Base-by-base conservation (phyloP, 257 asterid species). In the Nicotiana sylvestris region DNA sequence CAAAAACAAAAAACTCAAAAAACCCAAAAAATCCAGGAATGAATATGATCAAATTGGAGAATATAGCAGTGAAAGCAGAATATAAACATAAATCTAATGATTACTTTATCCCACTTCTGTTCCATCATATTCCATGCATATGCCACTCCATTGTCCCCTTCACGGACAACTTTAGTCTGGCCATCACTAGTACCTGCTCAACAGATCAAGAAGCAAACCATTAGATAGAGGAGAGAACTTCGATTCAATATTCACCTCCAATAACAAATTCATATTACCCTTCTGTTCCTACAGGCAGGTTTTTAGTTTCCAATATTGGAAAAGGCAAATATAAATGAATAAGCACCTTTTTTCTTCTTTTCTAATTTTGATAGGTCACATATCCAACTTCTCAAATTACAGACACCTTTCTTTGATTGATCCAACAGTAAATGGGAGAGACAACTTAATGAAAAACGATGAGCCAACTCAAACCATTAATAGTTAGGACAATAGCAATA, bases 131-230 rank as follows among this genome's bases (percentile, higher is more conserved):
- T 93, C 99, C 99, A 96, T 67, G 97, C 87, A 88, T 96, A 94
- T 69, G 99, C 99, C 88, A 96, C 95, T 18, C 99, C 98, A 72
- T 94, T 94, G 87, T 96, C 99, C 82, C 99, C 99, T 90, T 94
- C 99, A 46, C 98, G 93, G 69, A 96, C 92, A 60, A 96, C 85
- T 90, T 90, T 93, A 66, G 99, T 96, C 90, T 96, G 98, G 81
- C 99, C 99, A 81, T 96, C 97, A 83, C 88, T 92, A 84, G 92
- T 92, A 82, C 99, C 99, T 96, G 90, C 82, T 66, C 85, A 89
- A 18, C 68, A 83, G 79, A 70, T 80, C 32, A 81, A 66, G n/a
- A 61, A 2, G 18, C 61, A 58, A 81, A 81, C 39, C 4, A 57
- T 76, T 29, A 76, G 16, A 27, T 15, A 13, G 78, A 27, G 29